phyloP scores from a whole-genome alignment of 2,329 filamentous ascomycete genomes.

The Trichoderma aggressivum region DNA sequence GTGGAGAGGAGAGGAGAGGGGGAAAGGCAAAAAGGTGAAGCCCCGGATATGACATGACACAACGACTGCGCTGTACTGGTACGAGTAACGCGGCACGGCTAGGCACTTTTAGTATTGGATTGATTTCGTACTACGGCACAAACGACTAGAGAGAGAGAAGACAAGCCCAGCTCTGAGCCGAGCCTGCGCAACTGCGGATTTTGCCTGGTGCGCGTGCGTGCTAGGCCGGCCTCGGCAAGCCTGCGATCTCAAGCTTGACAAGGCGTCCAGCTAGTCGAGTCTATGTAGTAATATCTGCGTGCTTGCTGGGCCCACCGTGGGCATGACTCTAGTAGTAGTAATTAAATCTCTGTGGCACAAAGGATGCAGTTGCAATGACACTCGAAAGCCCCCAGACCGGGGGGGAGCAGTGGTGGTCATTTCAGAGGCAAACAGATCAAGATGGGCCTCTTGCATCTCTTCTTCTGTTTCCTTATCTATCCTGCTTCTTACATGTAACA shows the following conservation, averaged over 20 bases:
- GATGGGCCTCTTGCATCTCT: neutral
- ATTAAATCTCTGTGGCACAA: neutral
- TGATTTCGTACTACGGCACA: neutral
- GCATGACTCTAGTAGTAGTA: neutral
- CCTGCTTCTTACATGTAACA: neutral
- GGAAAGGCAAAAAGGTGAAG: neutral
- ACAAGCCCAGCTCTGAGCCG: neutral
- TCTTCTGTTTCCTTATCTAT: neutral
- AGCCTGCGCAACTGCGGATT: neutral
- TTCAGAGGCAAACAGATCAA: neutral
- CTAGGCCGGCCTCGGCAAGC: conserved; percentile 15
- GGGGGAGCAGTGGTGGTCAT: neutral
- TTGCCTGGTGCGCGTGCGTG: conserved; percentile 4
- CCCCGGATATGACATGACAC: neutral
- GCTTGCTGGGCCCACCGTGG: conserved; percentile 4
- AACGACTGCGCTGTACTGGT: neutral
- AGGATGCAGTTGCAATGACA: neutral
- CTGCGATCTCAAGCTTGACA: neutral
- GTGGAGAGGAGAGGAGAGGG: conserved; percentile 16
- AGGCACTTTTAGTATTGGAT: neutral
- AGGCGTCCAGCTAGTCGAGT: neutral
- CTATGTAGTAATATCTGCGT: neutral
- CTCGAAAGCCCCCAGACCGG: neutral
- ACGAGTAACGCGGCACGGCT: neutral
- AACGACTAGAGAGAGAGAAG: neutral